These are phyloP conservation scores for Quercus berberidifolia DNA, from an alignment of 306 rosid species.

Conservation along the genomic window DNA sequence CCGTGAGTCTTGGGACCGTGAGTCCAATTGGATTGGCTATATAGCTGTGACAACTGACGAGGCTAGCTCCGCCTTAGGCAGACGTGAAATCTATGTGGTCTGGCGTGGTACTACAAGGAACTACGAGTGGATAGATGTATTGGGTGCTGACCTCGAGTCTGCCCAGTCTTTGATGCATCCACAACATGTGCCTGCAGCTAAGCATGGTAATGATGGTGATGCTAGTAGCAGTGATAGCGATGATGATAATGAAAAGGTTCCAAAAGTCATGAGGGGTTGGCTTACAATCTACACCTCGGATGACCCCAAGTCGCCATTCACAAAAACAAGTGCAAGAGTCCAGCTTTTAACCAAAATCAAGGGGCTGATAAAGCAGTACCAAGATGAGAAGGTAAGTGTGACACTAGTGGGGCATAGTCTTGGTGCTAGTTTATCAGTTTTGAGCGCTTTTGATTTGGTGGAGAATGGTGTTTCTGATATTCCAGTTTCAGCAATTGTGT, in stretches of 20 bases:
- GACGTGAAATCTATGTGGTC: slow-evolving; percentile 58
- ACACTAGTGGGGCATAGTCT: slow-evolving; percentile 54
- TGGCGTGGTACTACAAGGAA: slow-evolving; percentile 67
- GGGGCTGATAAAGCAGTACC: slow-evolving; percentile 22
- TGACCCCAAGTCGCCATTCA: slow-evolving; percentile 40
- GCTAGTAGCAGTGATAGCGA: slow-evolving; percentile 18
- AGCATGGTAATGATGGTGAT: not conserved
- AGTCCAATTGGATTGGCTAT: slow-evolving; percentile 73
- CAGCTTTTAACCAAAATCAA: slow-evolving; percentile 37
- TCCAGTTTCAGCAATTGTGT: slow-evolving; percentile 47
- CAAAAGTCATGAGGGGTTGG: slow-evolving; percentile 70
- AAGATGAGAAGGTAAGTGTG: slow-evolving; percentile 49
- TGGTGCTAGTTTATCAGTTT: slow-evolving; percentile 49
- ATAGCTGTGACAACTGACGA: slow-evolving; percentile 52
- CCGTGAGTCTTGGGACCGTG: slow-evolving; percentile 66
- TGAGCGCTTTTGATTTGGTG: slow-evolving; percentile 54
- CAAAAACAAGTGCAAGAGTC: slow-evolving; percentile 43
- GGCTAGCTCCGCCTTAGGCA: slow-evolving; percentile 23
- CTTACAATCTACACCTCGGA: slow-evolving; percentile 49
- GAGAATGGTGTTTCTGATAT: slow-evolving; percentile 51
- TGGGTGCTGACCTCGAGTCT: slow-evolving; percentile 34
- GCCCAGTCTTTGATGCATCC: slow-evolving; percentile 17
- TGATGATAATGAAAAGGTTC: not conserved
- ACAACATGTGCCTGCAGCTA: not conserved
- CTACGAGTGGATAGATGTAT: slow-evolving; percentile 50